Percentiles rank a stretch among this genome's conserved stretches.
phyloP scores from a whole-genome alignment of 805 yeast genomes.

The Kockiozyma suomiensis region DNA sequence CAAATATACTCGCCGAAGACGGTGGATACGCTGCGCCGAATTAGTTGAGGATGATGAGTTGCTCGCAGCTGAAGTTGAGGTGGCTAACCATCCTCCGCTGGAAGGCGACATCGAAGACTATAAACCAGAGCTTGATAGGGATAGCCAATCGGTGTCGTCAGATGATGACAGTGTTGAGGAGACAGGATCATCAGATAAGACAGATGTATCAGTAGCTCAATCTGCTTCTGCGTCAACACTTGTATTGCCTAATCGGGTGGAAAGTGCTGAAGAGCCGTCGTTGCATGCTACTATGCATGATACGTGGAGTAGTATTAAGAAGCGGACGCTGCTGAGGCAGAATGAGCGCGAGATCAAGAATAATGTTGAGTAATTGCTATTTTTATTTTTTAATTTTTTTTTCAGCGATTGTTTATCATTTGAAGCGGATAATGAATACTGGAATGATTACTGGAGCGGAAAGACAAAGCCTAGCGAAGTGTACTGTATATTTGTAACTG shows the following conservation, averaged over 20 bases:
- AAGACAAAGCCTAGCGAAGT: too few species aligned
- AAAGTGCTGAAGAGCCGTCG: neutral
- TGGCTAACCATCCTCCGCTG: conserved; percentile 9
- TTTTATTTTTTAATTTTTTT: neutral
- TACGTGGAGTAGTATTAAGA: conserved; percentile 23
- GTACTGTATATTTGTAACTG: too few species aligned
- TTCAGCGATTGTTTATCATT: too few species aligned
- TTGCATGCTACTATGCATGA: conserved; percentile 6
- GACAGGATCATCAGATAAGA: neutral
- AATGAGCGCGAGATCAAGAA: neutral
- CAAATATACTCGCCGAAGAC: conserved; percentile 88
- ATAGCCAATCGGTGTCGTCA: neutral
- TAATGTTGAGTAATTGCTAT: neutral
- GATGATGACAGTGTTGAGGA: conserved; percentile 16
- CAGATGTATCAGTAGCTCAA: too few species aligned
- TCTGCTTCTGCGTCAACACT: conserved; percentile 5
- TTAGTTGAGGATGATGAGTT: conserved; percentile 48
- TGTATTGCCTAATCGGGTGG: neutral
- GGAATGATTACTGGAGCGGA: too few species aligned
- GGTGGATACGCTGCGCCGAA: conserved; percentile 96
- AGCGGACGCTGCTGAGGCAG: conserved; percentile 27
- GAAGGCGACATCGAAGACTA: conserved; percentile 24
- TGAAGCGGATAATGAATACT: too few species aligned
- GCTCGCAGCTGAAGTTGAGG: conserved; percentile 22
- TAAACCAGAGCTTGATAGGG: conserved; percentile 20